These are phyloP conservation scores for Adansonia rubrostipa DNA, from an alignment of 441 rosid species.

Conservation along the genomic window DNA sequence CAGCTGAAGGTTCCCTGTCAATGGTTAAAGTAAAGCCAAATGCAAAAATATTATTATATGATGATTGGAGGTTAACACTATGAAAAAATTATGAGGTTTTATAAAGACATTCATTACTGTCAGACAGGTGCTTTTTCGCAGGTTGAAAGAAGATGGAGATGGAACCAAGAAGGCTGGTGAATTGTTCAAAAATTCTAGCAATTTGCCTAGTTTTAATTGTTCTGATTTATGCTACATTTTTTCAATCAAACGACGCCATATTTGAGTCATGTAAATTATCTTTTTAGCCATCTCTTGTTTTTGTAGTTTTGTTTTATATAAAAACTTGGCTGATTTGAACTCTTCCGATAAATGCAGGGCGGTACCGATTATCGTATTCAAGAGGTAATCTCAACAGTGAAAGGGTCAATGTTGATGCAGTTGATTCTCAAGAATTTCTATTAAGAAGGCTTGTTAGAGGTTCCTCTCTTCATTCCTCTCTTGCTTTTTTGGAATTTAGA, in stretches of 20 bases:
- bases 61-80: not conserved
- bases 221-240: constrained; percentile 26
- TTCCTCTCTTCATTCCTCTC: not conserved
- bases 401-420: not conserved
- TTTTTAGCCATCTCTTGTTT: not conserved
- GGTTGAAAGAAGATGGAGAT: constrained; percentile 30
- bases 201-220: constrained; percentile 23
- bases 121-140: not conserved
- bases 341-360: constrained; percentile 29
- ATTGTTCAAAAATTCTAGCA: constrained; percentile 26
- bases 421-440: constrained; percentile 18
- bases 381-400: constrained; percentile 15
- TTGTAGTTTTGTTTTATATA: not conserved
- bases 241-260: not conserved
- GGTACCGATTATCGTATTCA: constrained; percentile 18
- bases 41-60: not conserved
- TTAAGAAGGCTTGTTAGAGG: constrained; percentile 41
- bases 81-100: not conserved
- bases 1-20: constrained; percentile 10
- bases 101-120: not conserved
- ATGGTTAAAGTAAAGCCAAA: not conserved
- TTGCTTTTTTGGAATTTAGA: not conserved
- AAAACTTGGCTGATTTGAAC: not conserved
- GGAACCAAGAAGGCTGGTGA: constrained; percentile 16
- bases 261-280: constrained; percentile 27